Evolutionary conservation across 805 yeast species (phyloP).

Genomic region (Candida argentea): DNA sequence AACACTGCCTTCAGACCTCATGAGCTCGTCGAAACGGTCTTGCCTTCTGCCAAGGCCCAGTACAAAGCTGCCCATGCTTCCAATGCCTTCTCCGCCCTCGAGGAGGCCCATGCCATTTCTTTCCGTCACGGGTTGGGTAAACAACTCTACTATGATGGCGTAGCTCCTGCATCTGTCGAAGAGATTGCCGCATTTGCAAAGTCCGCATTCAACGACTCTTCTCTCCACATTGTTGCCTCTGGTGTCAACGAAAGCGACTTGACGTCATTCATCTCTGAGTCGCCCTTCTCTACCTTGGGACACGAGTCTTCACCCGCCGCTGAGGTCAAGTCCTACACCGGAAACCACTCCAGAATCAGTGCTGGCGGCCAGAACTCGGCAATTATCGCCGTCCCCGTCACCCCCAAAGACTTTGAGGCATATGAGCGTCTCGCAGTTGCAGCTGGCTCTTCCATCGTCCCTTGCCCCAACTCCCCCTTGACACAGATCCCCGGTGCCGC

Average conservation of each 20-base stretch:
- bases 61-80: constrained; percentile 38
- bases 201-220: constrained; percentile 56
- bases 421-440: constrained; percentile 65
- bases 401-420: constrained; percentile 50
- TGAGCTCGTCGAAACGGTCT: constrained; percentile 73
- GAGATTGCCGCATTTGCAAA: constrained; percentile 61
- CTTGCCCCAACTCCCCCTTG: constrained; percentile 44
- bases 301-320: constrained; percentile 40
- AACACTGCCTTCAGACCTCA: constrained; percentile 70
- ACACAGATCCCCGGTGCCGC: constrained; percentile 38
- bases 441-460: constrained; percentile 48
- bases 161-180: constrained; percentile 42
- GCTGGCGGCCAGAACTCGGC: constrained; percentile 59
- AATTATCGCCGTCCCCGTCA: constrained; percentile 72
- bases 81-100: constrained; percentile 56
- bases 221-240: constrained; percentile 60
- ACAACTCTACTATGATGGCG: constrained; percentile 67
- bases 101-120: constrained; percentile 67
- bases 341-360: constrained; percentile 63
- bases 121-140: constrained; percentile 86
- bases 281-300: constrained; percentile 54
- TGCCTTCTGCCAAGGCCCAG: constrained; percentile 69
- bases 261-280: constrained; percentile 52
- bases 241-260: constrained; percentile 72
- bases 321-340: constrained; percentile 39